Base-by-base conservation (phyloP, 352 stramenopile species). In the Globisporangium ultimum region DNA sequence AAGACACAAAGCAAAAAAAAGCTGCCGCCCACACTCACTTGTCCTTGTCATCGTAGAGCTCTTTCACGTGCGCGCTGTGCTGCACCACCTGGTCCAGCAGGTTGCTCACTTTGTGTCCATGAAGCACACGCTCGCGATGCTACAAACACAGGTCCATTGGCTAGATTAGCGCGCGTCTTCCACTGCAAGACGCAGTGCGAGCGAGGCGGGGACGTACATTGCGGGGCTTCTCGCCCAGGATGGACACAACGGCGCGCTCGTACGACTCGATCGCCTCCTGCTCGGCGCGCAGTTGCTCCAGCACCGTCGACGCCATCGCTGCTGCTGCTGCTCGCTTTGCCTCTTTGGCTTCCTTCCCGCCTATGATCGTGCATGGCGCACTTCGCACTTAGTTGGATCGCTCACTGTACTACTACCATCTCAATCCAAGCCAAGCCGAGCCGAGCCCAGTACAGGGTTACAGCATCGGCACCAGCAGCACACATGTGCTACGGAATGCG, bases 11-110 rank as follows among this genome's bases (percentile, higher is more conserved):
- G 28, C 28, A 41, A 12, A 49, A 14, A 41, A 41, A 18, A 20
- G 11, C 34, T 14, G 3, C 13, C 34, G 34, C 32, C 12, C 34
- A 38, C 36, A 84, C 76, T 53, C 49, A 91, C 82, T 71, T 72
- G 75, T 93, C 83, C 34, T 92, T 86, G 57, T 95, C 84, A 9
- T 89, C 73, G 56, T 93, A 95, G 34, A 95, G 79, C 53, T 90
- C 74, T 38, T 91, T 72, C 10, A 88, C 79, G 22, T 93, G 81
- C 13, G 71, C 67, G 57, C 81, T 93, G 63, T 80, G 81, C 53
- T 78, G 55, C 15, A 80, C 78, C 36, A 93, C 83, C 21, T 82
- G 68, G 47, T 91, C 78, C 48, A 95, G 68, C 52, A 93, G 69
- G 32, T 84, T 82, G 70, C 84, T 91, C 55, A 95, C 83, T 49